Evolutionary conservation across 352 stramenopile genomes (phyloP), one percentile per base, ranked within the genome.

Genomic region (Achlya hypogyna): DNA sequence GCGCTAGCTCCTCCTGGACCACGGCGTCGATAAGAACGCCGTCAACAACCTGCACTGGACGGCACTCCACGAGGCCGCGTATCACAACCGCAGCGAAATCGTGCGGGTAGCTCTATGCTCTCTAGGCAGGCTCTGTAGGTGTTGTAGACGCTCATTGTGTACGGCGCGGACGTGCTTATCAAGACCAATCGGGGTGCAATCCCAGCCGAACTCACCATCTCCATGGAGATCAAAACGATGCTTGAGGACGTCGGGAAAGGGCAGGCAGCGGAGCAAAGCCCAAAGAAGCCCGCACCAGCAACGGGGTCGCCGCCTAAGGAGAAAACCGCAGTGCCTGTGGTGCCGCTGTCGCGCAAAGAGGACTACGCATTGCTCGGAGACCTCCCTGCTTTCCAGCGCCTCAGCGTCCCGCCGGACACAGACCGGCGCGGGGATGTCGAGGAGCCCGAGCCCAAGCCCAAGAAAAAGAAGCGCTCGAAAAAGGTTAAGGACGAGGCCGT

Each of bases 351-450:
- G 10, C 79, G 83, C 18, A 92, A 92, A 70, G 85, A 93, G 69
- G 82, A 93, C 34, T 93, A 91, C 54, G 75, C 78, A 31, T 63
- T 93, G 9, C 74, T 93, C 1, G 85, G 85, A 1, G 85, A 93
- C 59, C 72, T 93, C 38, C 85, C 85, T 8, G 79, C 69, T 25
- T 51, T 91, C 2, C 74, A 85, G 51, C n/a, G 70, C 70, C 16
- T 68, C 62, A 5, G 28, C 66, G 0, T 53, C 70, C 12, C 79
- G 71, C 5, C 49, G 66, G 6, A 91, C 86, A 42, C 78, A 70
- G 20, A 90, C 89, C 68, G 25, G 12, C 49, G 49, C 31, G 10
- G 10, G 6, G 49, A 56, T 35, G 31, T 20, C 25, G 16, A 22
- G 14, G 22, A 49, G 9, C 10, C 22, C 20, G 10, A 2, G 25